Evolutionary conservation across 1,284 basidiomycete species (phyloP), one percentile per base, ranked within the genome.

Genomic region (Ustilago trichophora): DNA sequence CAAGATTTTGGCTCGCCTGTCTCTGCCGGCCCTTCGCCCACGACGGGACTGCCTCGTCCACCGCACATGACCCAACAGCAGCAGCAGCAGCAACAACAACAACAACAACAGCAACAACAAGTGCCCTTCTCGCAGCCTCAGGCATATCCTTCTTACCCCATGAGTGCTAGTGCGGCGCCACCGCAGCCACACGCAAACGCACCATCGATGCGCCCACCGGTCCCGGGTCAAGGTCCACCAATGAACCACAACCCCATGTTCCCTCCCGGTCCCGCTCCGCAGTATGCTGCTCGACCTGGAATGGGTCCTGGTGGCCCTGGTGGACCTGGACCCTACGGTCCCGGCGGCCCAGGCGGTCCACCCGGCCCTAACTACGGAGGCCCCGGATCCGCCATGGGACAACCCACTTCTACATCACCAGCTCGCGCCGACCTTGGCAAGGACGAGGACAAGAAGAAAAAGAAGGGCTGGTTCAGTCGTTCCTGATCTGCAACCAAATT

Each of bases 381-480:
- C 11, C 24, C 33, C 10, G 38, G 45, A 32, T 15, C 36, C 4
- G 27, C 35, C 8, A 40, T 40, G 15, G 31, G 26, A 10, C 31
- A 33, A 5, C 35, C 53, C 36, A 49, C n/a, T n/a, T 16, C 49
- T 12, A 36, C 47, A 6, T 33, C 56, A 2, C 55, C 63, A 27
- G 51, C 51, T n/a, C 31, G 29, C 10, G 46, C 47, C 1, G 63
- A 50, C 15, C 15, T 36, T 2, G 55, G 57, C 22, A 50, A 57
- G 16, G 58, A 55, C 9, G 54, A 59, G 15, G 63, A 58, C 35
- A 50, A 64, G 42, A 64, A 68, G 43, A 71, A 68, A 59, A 72
- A 72, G 38, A 72, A 72, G 46, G 44, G 56, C 22, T 72, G 69
- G 69, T 72, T 72, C 24, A 48, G 58, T 10, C 55, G 64, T 11